These are phyloP conservation scores for Cordyceps pruinosa DNA, from an alignment of 2,329 filamentous ascomycete species.

Conservation along the genomic window DNA sequence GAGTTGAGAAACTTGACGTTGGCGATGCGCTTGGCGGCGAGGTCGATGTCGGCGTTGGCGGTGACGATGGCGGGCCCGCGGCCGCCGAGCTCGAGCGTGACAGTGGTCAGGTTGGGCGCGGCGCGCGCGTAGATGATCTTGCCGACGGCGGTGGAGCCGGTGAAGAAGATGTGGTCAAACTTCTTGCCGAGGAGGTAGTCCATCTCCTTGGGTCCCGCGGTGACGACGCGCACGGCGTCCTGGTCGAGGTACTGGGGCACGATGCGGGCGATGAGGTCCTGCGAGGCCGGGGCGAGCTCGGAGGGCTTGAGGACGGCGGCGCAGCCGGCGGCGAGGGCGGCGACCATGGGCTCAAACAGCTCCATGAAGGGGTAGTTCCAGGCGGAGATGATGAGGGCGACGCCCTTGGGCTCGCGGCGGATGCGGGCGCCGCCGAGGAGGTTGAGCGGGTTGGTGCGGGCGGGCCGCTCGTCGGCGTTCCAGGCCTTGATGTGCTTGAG, in stretches of 20 bases:
- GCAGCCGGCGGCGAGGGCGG: slow-evolving; percentile 37
- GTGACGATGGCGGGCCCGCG: slow-evolving; percentile 38
- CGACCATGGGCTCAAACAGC: slow-evolving; percentile 31
- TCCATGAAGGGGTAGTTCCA: slow-evolving; percentile 41
- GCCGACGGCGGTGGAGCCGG: slow-evolving; percentile 32
- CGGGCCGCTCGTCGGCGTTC: slow-evolving; percentile 28
- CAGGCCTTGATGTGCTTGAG: slow-evolving; percentile 33
- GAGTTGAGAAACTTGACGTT: slow-evolving; percentile 35
- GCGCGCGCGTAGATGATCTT: slow-evolving; percentile 33
- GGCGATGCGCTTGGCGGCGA: slow-evolving; percentile 36
- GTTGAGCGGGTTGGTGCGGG: slow-evolving; percentile 23
- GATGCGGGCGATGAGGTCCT: slow-evolving; percentile 32
- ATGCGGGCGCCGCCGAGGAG: slow-evolving; percentile 26
- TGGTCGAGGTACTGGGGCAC: slow-evolving; percentile 36
- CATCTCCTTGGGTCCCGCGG: slow-evolving; percentile 32
- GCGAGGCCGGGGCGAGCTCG: slow-evolving; percentile 28
- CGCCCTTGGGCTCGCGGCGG: slow-evolving; percentile 36
- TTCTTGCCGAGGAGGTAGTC: slow-evolving; percentile 28
- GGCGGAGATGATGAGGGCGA: slow-evolving; percentile 36
- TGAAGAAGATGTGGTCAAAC: slow-evolving; percentile 41
- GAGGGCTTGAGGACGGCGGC: slow-evolving; percentile 38
- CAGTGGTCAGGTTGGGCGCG: slow-evolving; percentile 37
- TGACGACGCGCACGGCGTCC: slow-evolving; percentile 28
- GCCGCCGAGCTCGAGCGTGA: slow-evolving; percentile 39
- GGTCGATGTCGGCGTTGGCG: slow-evolving; percentile 32